Base-by-base conservation (phyloP, 2,329 filamentous ascomycete species). In the Curvularia sp. region DNA sequence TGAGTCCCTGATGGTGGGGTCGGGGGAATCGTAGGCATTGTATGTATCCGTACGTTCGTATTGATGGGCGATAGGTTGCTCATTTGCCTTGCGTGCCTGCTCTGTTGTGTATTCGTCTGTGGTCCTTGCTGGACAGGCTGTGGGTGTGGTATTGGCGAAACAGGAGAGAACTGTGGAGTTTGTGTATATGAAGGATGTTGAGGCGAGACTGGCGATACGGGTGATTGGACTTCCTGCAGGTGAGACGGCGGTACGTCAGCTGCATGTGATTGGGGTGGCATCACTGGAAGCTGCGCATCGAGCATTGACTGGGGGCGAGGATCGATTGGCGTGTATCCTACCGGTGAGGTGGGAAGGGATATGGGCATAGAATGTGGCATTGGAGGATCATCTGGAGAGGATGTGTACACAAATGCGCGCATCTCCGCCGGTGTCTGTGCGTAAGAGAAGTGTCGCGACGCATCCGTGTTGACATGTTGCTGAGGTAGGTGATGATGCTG, bases 351-450 rank as follows among this genome's bases (percentile, higher is more conserved):
- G 19, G 69, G 66, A 41, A 63, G 53, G 5, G 69, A 46, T 57
- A 55, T 68, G 15, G 52, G 59, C 10, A 63, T 58, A 45, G 57
- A 63, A 21, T 66, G 65, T 21, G 69, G 70, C 50, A 66, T 53
- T 9, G 69, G 67, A 43, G 71, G 70, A 23, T 71, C 69, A 30
- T 57, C 66, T 5, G 68, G 65, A 36, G 66, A 72, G 2, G 68
- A 66, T 25, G 66, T 64, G 41, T 71, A 72, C 41, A 68, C 64
- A 51, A 63, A 62, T 36, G 61, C 72, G 41, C 71, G 68, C 57
- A 70, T 71, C 55, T 76, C 74, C 12, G 73, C 63, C 7, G 76
- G 75, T 18, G 75, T 77, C 32, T 74, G 71, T 39, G 73, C 70
- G 63, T 75, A 77, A 3, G 74, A 76, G 53, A 76, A 76, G 48